Conservation (phyloP, 441 rosid species). For the Hypseocharis bilobata region DNA sequence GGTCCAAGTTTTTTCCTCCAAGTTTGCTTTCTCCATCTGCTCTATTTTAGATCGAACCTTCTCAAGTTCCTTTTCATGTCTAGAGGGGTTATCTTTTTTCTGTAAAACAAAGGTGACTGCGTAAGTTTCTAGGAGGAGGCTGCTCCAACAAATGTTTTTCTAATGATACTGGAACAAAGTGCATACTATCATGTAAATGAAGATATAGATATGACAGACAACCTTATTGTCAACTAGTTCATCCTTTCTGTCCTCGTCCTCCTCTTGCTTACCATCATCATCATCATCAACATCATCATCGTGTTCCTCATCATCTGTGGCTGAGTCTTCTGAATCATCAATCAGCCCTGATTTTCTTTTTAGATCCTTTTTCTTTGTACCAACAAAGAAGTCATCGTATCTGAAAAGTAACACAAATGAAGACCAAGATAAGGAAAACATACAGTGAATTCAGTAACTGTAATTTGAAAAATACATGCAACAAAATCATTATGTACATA, state of each 20-base stretch:
- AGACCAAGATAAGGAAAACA: background rate
- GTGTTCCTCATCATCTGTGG: constrained; percentile 35
- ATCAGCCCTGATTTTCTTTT: constrained; percentile 25
- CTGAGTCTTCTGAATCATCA: constrained; percentile 27
- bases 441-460: background rate
- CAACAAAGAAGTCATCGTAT: constrained; percentile 69
- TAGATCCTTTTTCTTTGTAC: constrained; percentile 32
- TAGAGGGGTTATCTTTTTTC: constrained; percentile 51
- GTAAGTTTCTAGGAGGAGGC: background rate
- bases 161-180: background rate
- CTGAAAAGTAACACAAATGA: constrained; percentile 29
- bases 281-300: constrained; percentile 21
- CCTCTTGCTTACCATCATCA: constrained; percentile 13
- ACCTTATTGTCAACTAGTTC: constrained; percentile 27
- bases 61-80: constrained; percentile 59
- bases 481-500: background rate
- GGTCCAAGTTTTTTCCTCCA: constrained; percentile 85
- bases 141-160: background rate
- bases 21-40: constrained; percentile 71
- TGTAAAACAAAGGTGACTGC: constrained; percentile 17
- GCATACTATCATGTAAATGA: background rate
- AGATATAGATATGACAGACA: constrained; percentile 10
- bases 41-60: constrained; percentile 52
- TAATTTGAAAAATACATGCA: background rate
- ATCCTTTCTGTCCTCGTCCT: background rate